Base-by-base conservation (phyloP, 2,329 filamentous ascomycete species). In the Ceratocystis harringtonii region DNA sequence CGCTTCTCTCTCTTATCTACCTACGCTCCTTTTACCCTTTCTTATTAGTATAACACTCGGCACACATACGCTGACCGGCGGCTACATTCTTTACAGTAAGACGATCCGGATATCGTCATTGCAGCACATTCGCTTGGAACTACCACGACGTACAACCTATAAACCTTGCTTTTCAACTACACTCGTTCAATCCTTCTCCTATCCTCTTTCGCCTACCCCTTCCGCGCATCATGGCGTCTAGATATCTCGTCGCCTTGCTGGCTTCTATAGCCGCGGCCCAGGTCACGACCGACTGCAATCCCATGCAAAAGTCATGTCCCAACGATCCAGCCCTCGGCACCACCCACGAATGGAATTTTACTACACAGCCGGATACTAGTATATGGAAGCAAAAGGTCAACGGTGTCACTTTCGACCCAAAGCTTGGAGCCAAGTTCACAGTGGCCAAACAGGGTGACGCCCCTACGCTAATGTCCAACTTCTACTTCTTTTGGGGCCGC, bases 401-500 rank as follows among this genome's bases (percentile, higher is more conserved):
- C 12, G 88, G 89, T 62, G 79, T 92, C 65, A 76, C 77, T 15
- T 91, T 86, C 73, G 79, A 80, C 66, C 73, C 79, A 58, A 76
- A 83, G 0, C 74, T 77, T n/a, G 89, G 88, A 45, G 87, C 88
- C 57, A 77, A 81, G 65, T 92, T 95, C 76, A 87, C 81, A 63
- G 85, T 96, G 75, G 77, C 74, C 65, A 80, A 86, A 72, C 80
- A 84, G 69, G 84, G 86, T 68, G 84, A 95, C 71, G 88, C 90
- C 0, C 89, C 90, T 0, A 95, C 90, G 0, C 82, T 95, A 68
- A 82, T 85, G 69, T 85, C 88, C 60, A 84, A 85, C 70, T 92
- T 91, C 74, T 94, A 90, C 77, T 88, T 95, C 75, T 91, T 95
- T 78, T 92, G 88, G 70, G 90, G 90, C 64, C 84, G 85, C 68